Evolutionary conservation across 2,329 filamentous ascomycete genomes (phyloP), one percentile per base, ranked within the genome.

Genomic region (Fusarium sp.): DNA sequence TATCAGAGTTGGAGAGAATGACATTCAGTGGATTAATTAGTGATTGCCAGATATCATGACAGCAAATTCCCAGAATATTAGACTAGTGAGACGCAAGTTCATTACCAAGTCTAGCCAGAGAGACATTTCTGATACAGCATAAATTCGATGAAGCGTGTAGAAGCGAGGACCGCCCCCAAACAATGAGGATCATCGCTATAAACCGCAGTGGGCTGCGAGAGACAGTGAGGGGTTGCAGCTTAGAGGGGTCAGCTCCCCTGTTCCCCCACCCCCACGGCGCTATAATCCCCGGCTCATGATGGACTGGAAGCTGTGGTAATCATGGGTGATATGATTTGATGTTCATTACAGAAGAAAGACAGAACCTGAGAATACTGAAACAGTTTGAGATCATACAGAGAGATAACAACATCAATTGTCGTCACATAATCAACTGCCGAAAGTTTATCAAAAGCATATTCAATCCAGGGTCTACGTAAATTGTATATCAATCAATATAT

Each of bases 101-200:
- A 15, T 57, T 53, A 28, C 37, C 24, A 10, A 23, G 35, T 23
- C 23, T 23, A 16, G 20, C 18, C 23, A 31, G 39, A 52, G 47
- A 44, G 54, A n/a, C 10, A 28, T 16, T 31, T 57, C 31, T 42
- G n/a, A n/a, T 31, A 35, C 10, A 35, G 16, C 26, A 50, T 39
- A 28, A n/a, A 28, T 33, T 47, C n/a, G 23, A 52, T 37, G 38
- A 24, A 49, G 21, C 35, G 15, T 55, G 43, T 12, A 28, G 39
- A 48, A 53, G 53, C 28, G 21, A 46, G 43, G 52, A 52, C 46
- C 47, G 56, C 69, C 69, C 69, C 68, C 69, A 72, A 71, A 63
- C 46, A 42, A 59, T 52, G 42, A 53, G 46, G 39, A 46, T 56
- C 50, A 43, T 18, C 54, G 21, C 33, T 24, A 38, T 44, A n/a